Conservation (phyloP, 2,329 filamentous ascomycete species). For the Tolypocladium capitatum region DNA sequence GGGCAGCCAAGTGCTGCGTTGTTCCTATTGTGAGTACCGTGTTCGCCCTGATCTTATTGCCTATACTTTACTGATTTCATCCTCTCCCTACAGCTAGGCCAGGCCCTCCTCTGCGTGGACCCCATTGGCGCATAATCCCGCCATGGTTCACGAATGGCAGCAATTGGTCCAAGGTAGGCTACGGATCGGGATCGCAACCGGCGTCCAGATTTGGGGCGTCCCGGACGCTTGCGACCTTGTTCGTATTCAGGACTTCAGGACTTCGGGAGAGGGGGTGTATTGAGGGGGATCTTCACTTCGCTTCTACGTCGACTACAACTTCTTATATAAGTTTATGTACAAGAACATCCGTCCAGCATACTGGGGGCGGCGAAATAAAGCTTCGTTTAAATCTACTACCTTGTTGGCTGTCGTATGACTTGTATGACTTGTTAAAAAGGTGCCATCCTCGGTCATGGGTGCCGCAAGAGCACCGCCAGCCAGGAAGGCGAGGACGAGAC, state of each 20-base stretch:
- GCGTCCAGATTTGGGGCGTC: neutral
- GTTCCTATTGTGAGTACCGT: slow-evolving; percentile 4
- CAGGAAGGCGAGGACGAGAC: no score
- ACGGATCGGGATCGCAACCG: neutral
- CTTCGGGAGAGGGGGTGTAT: neutral
- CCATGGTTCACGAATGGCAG: neutral
- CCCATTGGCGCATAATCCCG: neutral
- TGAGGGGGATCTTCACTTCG: neutral
- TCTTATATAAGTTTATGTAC: neutral
- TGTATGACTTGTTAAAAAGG: no score
- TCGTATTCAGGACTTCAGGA: neutral
- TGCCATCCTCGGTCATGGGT: no score
- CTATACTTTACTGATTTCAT: neutral
- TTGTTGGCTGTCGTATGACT: neutral
- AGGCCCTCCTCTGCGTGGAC: neutral
- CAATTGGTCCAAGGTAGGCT: neutral
- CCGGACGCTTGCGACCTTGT: neutral
- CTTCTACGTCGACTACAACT: neutral
- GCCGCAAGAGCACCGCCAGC: no score
- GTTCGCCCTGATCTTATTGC: no score
- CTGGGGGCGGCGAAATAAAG: neutral
- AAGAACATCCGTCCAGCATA: neutral
- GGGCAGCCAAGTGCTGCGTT: slow-evolving; percentile 3
- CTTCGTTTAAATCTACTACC: neutral
- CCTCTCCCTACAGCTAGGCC: neutral